Conservation (phyloP, 129 eudicot species). For the Tanacetum coccineum region DNA sequence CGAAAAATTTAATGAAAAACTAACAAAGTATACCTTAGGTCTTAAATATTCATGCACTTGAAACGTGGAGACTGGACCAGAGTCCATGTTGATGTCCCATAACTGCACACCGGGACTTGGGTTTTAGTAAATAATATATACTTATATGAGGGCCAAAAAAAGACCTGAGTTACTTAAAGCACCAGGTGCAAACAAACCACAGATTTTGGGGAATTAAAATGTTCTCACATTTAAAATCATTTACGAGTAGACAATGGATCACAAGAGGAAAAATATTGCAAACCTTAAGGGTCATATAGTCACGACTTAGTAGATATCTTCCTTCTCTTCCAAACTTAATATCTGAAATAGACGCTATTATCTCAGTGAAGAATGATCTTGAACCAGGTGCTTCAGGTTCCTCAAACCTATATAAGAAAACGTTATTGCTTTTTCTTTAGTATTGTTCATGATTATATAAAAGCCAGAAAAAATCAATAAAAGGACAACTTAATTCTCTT, state of each 20-base stretch:
- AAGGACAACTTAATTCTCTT: neutral
- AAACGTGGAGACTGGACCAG: conserved; percentile 85
- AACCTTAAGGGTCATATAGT: conserved; percentile 98
- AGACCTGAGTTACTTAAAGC: neutral
- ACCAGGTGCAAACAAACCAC: conserved; percentile 7
- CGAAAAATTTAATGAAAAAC: neutral
- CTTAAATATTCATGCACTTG: conserved; percentile 93
- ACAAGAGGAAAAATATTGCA: neutral
- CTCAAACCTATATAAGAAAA: conserved; percentile 64
- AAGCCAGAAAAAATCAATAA: too few relatives aligned
- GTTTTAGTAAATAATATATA: conserved; percentile 12
- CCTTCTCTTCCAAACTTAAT: conserved; percentile 87
- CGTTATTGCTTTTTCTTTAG: conserved; percentile 6
- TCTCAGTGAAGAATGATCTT: conserved; percentile 96
- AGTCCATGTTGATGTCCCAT: conserved; percentile 97
- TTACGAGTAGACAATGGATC: neutral
- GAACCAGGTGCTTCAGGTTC: conserved; percentile 97
- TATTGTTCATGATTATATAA: neutral
- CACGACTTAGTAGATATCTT: conserved; percentile 89
- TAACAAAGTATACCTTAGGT: conserved; percentile 59
- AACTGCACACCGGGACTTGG: conserved; percentile 37
- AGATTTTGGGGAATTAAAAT: neutral
- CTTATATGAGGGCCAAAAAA: neutral
- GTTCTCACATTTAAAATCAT: neutral
- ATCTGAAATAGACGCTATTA: conserved; percentile 96